Conservation (phyloP, 2,329 filamentous ascomycete species). For the Intubia oerlemansii region DNA sequence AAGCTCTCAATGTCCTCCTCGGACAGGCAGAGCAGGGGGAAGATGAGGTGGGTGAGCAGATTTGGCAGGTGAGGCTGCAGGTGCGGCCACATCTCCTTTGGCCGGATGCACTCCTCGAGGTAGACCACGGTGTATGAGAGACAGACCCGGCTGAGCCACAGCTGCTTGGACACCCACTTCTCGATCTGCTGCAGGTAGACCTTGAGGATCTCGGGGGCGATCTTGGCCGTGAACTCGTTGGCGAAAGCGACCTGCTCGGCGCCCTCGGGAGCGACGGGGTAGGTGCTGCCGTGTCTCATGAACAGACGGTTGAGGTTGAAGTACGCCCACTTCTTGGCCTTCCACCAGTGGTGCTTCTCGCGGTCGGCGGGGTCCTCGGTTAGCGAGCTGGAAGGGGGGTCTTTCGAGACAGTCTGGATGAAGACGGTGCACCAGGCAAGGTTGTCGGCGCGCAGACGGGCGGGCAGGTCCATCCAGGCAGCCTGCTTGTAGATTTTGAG, state of each 20-base stretch:
- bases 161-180: constrained; percentile 86
- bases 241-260: constrained; percentile 59
- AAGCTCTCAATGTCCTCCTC: constrained; percentile 89
- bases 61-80: constrained; percentile 86
- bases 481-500: constrained; percentile 97
- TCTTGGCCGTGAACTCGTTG: constrained; percentile 74
- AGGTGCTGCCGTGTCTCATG: constrained; percentile 84
- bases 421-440: constrained; percentile 95
- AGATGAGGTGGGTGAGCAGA: constrained; percentile 83
- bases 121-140: constrained; percentile 87
- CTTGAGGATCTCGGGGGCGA: constrained; percentile 91
- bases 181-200: constrained; percentile 88
- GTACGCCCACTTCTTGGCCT: constrained; percentile 98
- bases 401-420: constrained; percentile 71
- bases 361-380: constrained; percentile 61
- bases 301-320: constrained; percentile 93
- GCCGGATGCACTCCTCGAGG: constrained; percentile 90
- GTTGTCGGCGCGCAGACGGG: constrained; percentile 58
- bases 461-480: constrained; percentile 79
- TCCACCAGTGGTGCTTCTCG: constrained; percentile 97
- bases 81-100: constrained; percentile 90
- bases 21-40: constrained; percentile 82
- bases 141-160: constrained; percentile 88
- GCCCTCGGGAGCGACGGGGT: constrained; percentile 49
- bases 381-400: constrained; percentile 60